Conservation (phyloP, 176 grass and related monocot genomes). For the Cocos nucifera region DNA sequence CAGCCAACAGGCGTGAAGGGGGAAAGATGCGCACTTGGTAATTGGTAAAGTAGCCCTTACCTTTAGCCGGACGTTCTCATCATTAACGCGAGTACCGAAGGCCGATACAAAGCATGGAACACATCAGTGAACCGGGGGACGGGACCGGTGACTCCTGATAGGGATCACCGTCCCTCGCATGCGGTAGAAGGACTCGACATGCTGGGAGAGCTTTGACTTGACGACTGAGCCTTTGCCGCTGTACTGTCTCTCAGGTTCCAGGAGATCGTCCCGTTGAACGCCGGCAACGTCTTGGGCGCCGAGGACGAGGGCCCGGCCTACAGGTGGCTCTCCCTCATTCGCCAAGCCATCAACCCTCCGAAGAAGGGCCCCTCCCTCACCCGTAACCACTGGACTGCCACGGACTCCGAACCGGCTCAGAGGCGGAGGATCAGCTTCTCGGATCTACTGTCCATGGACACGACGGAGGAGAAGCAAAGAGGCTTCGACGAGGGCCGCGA, state of each 20-base stretch:
- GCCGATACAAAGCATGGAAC: too few relatives aligned
- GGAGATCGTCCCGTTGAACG: slow-evolving; percentile 84
- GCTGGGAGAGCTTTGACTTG: too few relatives aligned
- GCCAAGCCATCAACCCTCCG: slow-evolving; percentile 28
- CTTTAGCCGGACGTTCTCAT: too few relatives aligned
- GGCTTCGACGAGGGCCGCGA: slow-evolving; percentile 3
- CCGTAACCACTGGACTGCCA: background rate
- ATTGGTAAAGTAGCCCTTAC: too few relatives aligned
- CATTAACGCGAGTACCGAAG: too few relatives aligned
- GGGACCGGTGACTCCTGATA: too few relatives aligned
- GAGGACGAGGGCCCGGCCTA: slow-evolving; percentile 50
- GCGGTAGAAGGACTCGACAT: too few relatives aligned
- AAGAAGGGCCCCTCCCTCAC: background rate
- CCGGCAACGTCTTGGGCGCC: slow-evolving; percentile 56
- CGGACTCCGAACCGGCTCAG: background rate
- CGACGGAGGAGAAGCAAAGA: background rate
- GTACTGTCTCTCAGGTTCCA: slow-evolving; percentile 45
- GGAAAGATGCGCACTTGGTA: too few relatives aligned
- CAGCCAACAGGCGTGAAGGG: too few relatives aligned
- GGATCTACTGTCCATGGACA: slow-evolving; percentile 17
- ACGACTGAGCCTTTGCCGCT: too few relatives aligned
- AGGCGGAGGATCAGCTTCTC: slow-evolving; percentile 40
- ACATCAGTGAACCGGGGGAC: too few relatives aligned
- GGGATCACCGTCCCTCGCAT: too few relatives aligned
- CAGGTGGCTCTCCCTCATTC: slow-evolving; percentile 68